Conservation (phyloP, 140 eudicot species). For the Erigeron philadelphicus region DNA sequence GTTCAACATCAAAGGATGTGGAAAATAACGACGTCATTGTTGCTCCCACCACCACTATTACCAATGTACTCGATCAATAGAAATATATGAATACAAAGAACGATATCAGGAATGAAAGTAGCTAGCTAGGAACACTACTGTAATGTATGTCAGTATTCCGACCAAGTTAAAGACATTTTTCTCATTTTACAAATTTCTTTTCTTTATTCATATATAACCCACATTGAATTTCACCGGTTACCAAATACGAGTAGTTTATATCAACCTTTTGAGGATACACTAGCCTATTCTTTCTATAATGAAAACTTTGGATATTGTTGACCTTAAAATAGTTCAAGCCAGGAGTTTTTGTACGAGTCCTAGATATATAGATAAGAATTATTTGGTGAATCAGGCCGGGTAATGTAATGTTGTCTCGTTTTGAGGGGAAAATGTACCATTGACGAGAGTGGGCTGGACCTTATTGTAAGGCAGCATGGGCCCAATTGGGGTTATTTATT, state of each 20-base stretch:
- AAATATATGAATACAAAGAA: conserved; percentile 6
- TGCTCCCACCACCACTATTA: not conserved
- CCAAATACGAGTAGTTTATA: not conserved
- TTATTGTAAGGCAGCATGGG: not conserved
- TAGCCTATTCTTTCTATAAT: not conserved
- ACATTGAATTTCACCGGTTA: not conserved
- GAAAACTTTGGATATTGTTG: no score
- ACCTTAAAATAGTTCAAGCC: no score
- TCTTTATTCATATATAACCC: not conserved
- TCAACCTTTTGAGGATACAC: not conserved
- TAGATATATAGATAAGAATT: conserved; percentile 1
- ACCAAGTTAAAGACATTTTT: not conserved
- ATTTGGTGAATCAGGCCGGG: not conserved
- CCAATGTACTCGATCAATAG: not conserved
- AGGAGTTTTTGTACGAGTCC: no score
- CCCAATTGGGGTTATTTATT: not conserved
- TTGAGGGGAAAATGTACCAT: conserved; percentile 18
- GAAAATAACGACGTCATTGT: conserved; percentile 8
- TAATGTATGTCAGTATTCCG: not conserved
- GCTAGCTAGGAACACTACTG: not conserved
- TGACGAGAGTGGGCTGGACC: conserved; percentile 11
- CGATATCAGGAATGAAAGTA: no score
- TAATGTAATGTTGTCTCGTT: conserved; percentile 5
- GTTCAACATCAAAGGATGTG: conserved; percentile 40
- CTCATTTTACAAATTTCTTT: not conserved